These are phyloP conservation scores for Nicotiana knightiana DNA, from an alignment of 257 asterid genomes.

Conservation along the genomic window DNA sequence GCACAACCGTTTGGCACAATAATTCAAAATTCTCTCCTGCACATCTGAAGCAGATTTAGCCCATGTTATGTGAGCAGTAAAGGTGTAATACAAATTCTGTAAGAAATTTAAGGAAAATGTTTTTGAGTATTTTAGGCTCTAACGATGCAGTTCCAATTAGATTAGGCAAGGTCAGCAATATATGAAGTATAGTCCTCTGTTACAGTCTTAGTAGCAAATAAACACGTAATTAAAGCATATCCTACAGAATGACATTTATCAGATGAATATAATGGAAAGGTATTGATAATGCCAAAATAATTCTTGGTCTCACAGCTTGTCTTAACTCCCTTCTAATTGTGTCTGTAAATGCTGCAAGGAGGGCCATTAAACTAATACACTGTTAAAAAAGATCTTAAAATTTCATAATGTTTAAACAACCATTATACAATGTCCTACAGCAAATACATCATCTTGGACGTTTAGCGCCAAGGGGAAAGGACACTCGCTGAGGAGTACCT, in stretches of 20 bases:
- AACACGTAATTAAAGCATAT: not conserved
- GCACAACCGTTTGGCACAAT: too few species aligned
- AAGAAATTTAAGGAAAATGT: too few species aligned
- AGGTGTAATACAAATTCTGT: too few species aligned
- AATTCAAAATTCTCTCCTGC: too few species aligned
- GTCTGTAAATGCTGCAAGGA: not conserved
- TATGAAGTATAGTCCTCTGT: not conserved
- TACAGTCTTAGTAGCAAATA: not conserved
- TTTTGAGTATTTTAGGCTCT: too few species aligned
- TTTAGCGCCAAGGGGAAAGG: constrained; percentile 64
- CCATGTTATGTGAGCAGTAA: too few species aligned
- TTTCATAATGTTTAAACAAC: not conserved
- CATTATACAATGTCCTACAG: not conserved
- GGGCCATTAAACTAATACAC: not conserved
- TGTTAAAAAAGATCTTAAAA: not conserved
- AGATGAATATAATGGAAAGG: not conserved
- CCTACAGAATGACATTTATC: not conserved
- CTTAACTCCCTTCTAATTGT: not conserved
- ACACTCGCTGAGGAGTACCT: constrained; percentile 64
- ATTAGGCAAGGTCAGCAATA: too few species aligned
- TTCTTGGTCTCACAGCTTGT: not conserved
- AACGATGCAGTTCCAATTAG: too few species aligned
- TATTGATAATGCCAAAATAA: not conserved
- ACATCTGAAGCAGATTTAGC: too few species aligned
- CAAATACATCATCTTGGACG: constrained; percentile 35